Base-by-base conservation (phyloP, 2,329 filamentous ascomycete species). In the Botrytis pseudocinerea region DNA sequence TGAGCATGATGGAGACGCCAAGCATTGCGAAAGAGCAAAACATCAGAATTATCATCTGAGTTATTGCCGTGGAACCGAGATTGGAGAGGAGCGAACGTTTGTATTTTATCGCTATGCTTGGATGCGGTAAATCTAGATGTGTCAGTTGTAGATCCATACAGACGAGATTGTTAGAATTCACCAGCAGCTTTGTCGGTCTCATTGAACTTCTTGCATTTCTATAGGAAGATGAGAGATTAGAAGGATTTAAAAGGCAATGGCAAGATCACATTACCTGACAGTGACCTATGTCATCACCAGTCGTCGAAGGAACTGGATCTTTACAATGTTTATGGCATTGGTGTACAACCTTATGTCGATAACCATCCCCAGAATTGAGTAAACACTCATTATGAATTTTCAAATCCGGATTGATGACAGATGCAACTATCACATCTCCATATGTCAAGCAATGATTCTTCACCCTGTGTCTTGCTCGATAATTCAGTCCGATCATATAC, bases 281-380 rank as follows among this genome's bases (percentile, higher is more conserved):
- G 44, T 77, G 75, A 4, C 75, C 75, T 25, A 76, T 77, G n/a
- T 73, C 48, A 38, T 76, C 76, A 9, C 75, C 75, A 28, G 54
- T 74, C 4, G 35, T 48, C 1, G 76, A 77, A 16, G 74, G 74
- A 2, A 73, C 40, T 2, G 70, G 66, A 32, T 77, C 75, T 71
- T 75, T 77, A 35, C 76, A 77, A 66, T 77, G 74, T 35, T 77
- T 77, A 60, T 77, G 76, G n/a, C 76, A 77, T 4, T 71, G 74
- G 32, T 77, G 76, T 14, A 51, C 32, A 6, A 74, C 70, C 57
- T 73, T 69, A 18, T 76, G 64, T 60, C 74, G 69, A 48, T 76
- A 77, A 6, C 76, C 76, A 69, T 78, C 76, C 46, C 76, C 75
- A 8, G 76, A 76, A 28, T 78, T 78, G 46, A 78, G 74, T 25